Percentiles rank a stretch among this genome's conserved stretches.
phyloP scores from a whole-genome alignment of 2,329 filamentous ascomycete species.

The Periconia digitata region DNA sequence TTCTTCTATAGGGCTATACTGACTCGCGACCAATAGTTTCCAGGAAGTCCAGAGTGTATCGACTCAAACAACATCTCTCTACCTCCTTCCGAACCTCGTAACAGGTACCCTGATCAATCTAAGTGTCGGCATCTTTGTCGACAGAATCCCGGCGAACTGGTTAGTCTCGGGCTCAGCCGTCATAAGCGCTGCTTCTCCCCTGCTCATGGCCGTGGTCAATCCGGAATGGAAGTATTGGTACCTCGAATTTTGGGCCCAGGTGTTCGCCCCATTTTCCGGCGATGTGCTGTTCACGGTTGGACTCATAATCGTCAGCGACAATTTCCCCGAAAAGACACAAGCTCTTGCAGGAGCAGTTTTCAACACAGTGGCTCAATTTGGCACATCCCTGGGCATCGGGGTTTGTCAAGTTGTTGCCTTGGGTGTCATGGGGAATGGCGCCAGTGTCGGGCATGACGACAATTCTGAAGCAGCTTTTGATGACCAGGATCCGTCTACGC shows the following conservation, averaged over 20 bases:
- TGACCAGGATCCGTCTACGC: constrained; percentile 6
- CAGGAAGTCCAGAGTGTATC: constrained; percentile 42
- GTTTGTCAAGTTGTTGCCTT: constrained; percentile 30
- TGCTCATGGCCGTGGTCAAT: constrained; percentile 58
- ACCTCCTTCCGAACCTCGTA: constrained; percentile 46
- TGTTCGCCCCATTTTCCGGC: constrained; percentile 46
- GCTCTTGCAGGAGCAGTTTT: constrained; percentile 64
- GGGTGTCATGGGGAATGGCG: constrained; percentile 14
- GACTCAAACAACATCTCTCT: constrained; percentile 39
- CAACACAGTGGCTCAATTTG: constrained; percentile 61
- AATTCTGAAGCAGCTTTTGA: constrained; percentile 6
- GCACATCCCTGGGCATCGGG: constrained; percentile 43
- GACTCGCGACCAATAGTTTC: constrained; percentile 26
- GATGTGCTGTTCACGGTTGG: constrained; percentile 60
- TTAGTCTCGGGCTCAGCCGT: constrained; percentile 40
- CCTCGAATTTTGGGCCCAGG: constrained; percentile 47
- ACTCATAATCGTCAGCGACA: constrained; percentile 56
- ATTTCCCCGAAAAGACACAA: constrained; percentile 59
- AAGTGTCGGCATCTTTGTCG: constrained; percentile 49
- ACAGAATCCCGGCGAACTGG: constrained; percentile 46
- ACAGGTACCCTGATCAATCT: constrained; percentile 47
- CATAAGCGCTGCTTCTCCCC: constrained; percentile 49
- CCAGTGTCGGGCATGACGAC: constrained; percentile 7
- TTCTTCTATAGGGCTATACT: background rate
- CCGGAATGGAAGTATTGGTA: constrained; percentile 57